Base-by-base conservation (phyloP, 1,284 basidiomycete genomes). In the Moesziomyces sp. region DNA sequence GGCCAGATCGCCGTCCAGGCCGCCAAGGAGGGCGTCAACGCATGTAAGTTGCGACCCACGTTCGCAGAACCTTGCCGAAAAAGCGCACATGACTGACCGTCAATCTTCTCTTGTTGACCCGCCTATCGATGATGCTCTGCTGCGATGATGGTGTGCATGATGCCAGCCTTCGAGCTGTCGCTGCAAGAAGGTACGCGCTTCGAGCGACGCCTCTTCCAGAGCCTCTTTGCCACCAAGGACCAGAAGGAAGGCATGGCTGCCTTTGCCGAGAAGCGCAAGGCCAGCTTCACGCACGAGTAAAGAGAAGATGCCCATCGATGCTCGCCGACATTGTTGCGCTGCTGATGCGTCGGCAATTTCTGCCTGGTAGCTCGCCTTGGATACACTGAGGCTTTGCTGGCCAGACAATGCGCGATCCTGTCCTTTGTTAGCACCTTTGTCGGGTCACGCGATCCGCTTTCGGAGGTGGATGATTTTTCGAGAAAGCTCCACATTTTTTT, bases 201-300 rank as follows among this genome's bases (percentile, higher is more conserved):
- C 76, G 96, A 99, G 86, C 88, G 94, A 68, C 88, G 94, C 75
- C 86, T 96, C 52, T 98, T 98, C 91, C 93, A 98, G 80, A 88
- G 90, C 53, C 86, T 96, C 71, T 99, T 99, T 79, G 94, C 94
- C 18, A 98, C 96, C 43, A 89, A 91, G 68, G 96, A 99, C 85
- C 96, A 98, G 87, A 98, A 98, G 88, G 94, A 98, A 86, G 93
- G 95, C 26, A 98, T 97, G 96, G 84, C 87, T 42, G 96, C 95
- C n/a, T 98, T 99, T 83, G 90, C 91, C n/a, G 93, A 97, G 86
- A 99, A 98, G 88, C 89, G 96, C 83, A 93, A 93, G 58, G 74
- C 79, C 35, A 58, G 33, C 42, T 81, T 81, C 42, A 78, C 68
- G 63, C 74, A 81, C 67, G 69, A 79, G 76, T 81, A 72, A 62